Base-by-base conservation (phyloP, 805 yeast species). In the Lachancea thermotolerans region DNA sequence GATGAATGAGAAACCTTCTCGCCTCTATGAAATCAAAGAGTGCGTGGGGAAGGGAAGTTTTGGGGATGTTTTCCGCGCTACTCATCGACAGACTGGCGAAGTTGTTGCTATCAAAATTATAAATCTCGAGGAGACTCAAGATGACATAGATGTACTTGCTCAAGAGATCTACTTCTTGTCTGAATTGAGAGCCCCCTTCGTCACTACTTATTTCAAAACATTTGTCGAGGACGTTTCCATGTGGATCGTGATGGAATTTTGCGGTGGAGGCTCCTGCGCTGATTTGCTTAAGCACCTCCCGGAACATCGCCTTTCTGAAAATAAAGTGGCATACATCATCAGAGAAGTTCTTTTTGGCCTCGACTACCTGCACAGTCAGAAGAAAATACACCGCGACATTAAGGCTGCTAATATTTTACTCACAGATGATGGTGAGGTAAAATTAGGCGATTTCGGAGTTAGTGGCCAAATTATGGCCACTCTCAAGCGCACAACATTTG, bases 231-330 rank as follows among this genome's bases (percentile, higher is more conserved):
- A 79, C 37, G 78, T 79, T 36, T 73, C 78, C 5, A 78, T 93
- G 78, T 90, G 89, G 83, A 85, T 91, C 39, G 82, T 82, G 4
- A 87, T 93, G 96, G 99, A 91, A 62, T 88, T 77, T 59, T 93
- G 98, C 64, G 96, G 91, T 10, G 97, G 95, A 27, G 96, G 97
- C 0, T 86, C 96, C 1, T 85, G 95, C 62, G 73, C 84, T 1
- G 95, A 85, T 56, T 70, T 88, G 45, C 58, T 91, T 35, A 78
- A 73, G 56, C 57, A 59, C 41, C 39, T 65, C 32, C 59, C 75
- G 66, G 62, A 79, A 75, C 44, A 46, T 29, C 64, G 59, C 25
- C 64, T 89, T 37, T 66, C 66, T 15, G 95, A 88, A 55, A 73
- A 72, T 4, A 70, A 74, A 7, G 81, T 80, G 4, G 74, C 84